phyloP scores from a whole-genome alignment of 768 basidiomycete genomes.

The Rossbeevera mucosa region DNA sequence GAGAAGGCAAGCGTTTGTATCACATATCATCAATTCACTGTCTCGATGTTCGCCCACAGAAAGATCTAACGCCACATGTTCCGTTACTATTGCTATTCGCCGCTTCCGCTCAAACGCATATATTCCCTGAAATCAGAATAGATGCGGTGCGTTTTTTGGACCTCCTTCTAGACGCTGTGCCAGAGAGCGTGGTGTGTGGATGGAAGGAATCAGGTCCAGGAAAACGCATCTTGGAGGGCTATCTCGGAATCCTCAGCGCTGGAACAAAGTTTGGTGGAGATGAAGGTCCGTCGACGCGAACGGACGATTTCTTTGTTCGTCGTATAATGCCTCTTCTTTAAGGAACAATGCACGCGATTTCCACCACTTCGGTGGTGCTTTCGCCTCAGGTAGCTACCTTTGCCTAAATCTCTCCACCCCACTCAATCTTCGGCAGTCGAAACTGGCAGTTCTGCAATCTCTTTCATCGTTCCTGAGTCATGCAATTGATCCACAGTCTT shows the following conservation, averaged over 20 bases:
- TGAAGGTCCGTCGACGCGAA: slow-evolving; percentile 39
- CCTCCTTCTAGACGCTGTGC: slow-evolving; percentile 66
- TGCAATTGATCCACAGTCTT: slow-evolving; percentile 34
- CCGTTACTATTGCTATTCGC: slow-evolving; percentile 76
- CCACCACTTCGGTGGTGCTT: slow-evolving; percentile 60
- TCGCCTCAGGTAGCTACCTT: slow-evolving; percentile 48
- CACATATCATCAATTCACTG: neutral
- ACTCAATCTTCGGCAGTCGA: slow-evolving; percentile 49
- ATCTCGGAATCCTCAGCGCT: slow-evolving; percentile 71
- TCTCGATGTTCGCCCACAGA: slow-evolving; percentile 38
- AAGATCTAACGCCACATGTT: slow-evolving; percentile 68
- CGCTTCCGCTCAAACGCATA: slow-evolving; percentile 88
- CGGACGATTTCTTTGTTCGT: neutral
- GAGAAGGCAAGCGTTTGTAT: slow-evolving; percentile 42
- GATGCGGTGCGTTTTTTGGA: slow-evolving; percentile 82
- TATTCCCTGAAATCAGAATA: slow-evolving; percentile 91
- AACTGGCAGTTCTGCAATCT: slow-evolving; percentile 70
- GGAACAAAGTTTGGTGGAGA: slow-evolving; percentile 57
- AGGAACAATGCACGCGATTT: slow-evolving; percentile 43
- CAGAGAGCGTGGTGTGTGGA: slow-evolving; percentile 58
- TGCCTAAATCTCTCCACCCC: neutral
- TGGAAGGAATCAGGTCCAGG: slow-evolving; percentile 55
- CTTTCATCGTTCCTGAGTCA: slow-evolving; percentile 60
- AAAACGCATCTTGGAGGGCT: slow-evolving; percentile 67
- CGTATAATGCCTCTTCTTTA: neutral